Percentiles rank a stretch among this genome's conserved stretches.
Conservation (phyloP, 306 rosid genomes). For the barrel medic (Medicago truncatula) region DNA sequence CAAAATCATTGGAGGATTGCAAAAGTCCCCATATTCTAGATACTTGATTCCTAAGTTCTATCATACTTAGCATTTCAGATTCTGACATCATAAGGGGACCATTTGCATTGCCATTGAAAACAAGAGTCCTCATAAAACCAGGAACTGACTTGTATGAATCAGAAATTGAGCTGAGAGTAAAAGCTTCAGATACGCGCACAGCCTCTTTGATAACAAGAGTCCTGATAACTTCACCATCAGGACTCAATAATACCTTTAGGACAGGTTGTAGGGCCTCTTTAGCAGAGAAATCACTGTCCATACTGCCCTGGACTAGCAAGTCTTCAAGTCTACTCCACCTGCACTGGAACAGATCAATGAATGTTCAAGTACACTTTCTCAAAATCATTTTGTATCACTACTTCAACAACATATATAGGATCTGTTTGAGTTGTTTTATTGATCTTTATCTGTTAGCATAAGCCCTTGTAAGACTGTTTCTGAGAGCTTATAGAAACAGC, state of each 20-base stretch:
- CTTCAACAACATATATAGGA: neutral
- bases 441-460: too few species aligned
- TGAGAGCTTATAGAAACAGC: too few species aligned
- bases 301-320: slow-evolving; percentile 76
- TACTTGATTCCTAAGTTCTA: slow-evolving; percentile 77
- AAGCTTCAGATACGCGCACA: slow-evolving; percentile 78
- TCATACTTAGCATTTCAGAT: slow-evolving; percentile 64
- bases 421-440: neutral
- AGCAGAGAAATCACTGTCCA: slow-evolving; percentile 86
- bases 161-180: slow-evolving; percentile 63
- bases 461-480: too few species aligned
- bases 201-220: slow-evolving; percentile 81
- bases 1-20: slow-evolving; percentile 72
- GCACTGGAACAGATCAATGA: slow-evolving; percentile 47
- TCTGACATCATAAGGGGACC: slow-evolving; percentile 67
- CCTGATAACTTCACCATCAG: slow-evolving; percentile 80
- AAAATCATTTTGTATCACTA: slow-evolving; percentile 24
- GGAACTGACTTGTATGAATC: slow-evolving; percentile 73
- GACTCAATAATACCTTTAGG: slow-evolving; percentile 77
- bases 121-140: slow-evolving; percentile 61
- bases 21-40: slow-evolving; percentile 78
- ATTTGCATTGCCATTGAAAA: slow-evolving; percentile 63
- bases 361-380: slow-evolving; percentile 41
- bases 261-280: slow-evolving; percentile 92
- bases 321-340: slow-evolving; percentile 94